phyloP scores from a whole-genome alignment of 495 filamentous ascomycete genomes.

The Annulohypoxylon stygium region DNA sequence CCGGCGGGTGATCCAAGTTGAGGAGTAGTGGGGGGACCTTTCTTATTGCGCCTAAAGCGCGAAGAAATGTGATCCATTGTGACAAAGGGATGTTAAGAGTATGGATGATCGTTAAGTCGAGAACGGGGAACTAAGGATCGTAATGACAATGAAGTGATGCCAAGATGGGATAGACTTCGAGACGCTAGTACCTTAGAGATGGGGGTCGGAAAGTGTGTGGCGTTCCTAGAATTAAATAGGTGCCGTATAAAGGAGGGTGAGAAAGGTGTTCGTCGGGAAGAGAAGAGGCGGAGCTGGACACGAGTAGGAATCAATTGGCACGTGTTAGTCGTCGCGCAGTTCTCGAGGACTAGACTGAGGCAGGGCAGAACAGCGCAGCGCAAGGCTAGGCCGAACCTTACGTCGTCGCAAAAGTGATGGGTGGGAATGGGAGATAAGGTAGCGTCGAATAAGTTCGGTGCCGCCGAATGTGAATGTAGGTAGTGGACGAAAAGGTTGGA shows the following conservation, averaged over 20 bases:
- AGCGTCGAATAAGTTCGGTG: not conserved
- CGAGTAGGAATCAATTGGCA: conserved; percentile 31
- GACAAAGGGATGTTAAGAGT: not conserved
- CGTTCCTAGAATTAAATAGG: conserved; percentile 8
- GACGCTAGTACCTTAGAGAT: conserved; percentile 3
- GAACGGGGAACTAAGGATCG: not conserved
- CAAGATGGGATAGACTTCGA: conserved; percentile 9
- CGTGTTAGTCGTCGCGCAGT: conserved; percentile 29
- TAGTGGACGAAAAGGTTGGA: not conserved
- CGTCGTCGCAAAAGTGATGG: not conserved
- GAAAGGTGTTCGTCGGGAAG: not conserved
- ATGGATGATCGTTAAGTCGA: not conserved
- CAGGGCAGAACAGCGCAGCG: not conserved
- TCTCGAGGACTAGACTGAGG: conserved; percentile 9
- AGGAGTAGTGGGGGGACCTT: conserved; percentile 16
- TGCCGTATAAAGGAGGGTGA: not conserved
- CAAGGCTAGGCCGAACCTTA: not conserved
- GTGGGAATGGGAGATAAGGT: not conserved
- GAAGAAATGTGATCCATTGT: conserved; percentile 47
- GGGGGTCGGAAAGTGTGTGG: conserved; percentile 5
- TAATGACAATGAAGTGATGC: not conserved
- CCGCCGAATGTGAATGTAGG: not conserved
- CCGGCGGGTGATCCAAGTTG: conserved; percentile 17
- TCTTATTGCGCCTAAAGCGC: conserved; percentile 48
- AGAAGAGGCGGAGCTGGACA: conserved; percentile 18